phyloP scores from a whole-genome alignment of 352 stramenopile species.

The Globisporangium okanoganense region DNA sequence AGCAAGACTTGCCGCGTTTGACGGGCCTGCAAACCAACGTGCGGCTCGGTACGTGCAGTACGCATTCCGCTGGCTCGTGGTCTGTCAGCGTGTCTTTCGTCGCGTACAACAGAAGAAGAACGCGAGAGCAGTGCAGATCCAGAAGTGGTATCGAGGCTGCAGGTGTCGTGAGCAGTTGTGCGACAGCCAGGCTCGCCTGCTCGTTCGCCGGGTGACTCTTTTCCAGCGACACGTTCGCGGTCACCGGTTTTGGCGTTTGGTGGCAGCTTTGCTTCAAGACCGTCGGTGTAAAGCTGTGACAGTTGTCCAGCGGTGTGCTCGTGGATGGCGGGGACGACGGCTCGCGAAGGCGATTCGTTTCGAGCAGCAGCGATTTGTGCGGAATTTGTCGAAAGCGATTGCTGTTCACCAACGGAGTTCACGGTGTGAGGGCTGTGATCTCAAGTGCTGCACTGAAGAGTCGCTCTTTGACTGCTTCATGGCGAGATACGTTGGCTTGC shows the following conservation, averaged over 20 bases:
- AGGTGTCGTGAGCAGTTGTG: constrained; percentile 24
- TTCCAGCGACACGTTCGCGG: constrained; percentile 45
- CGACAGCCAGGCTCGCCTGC: constrained; percentile 19
- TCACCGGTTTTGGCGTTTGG: constrained; percentile 39
- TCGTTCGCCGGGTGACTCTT: constrained; percentile 32
- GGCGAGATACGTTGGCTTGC: constrained; percentile 39
- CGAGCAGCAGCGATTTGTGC: constrained; percentile 35
- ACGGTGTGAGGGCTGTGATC: constrained; percentile 26
- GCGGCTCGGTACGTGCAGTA: constrained; percentile 36
- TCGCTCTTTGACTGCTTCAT: constrained; percentile 53
- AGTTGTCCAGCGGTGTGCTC: constrained; percentile 34
- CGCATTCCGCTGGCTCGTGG: constrained; percentile 25
- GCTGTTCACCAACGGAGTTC: constrained; percentile 18
- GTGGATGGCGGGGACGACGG: constrained; percentile 33
- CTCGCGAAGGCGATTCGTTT: constrained; percentile 24
- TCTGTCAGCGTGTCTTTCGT: constrained; percentile 18
- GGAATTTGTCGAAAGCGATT: constrained; percentile 19
- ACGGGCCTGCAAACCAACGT: constrained; percentile 34
- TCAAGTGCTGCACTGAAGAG: constrained; percentile 28
- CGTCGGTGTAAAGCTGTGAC: constrained; percentile 23
- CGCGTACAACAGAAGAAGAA: constrained; percentile 22
- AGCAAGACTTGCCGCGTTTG: constrained; percentile 26
- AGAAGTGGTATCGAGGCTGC: constrained; percentile 43
- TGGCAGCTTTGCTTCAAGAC: constrained; percentile 29
- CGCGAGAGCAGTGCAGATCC: constrained; percentile 25